These are phyloP conservation scores for Phylloporus sp. DNA, from an alignment of 768 basidiomycete genomes.

Conservation along the genomic window DNA sequence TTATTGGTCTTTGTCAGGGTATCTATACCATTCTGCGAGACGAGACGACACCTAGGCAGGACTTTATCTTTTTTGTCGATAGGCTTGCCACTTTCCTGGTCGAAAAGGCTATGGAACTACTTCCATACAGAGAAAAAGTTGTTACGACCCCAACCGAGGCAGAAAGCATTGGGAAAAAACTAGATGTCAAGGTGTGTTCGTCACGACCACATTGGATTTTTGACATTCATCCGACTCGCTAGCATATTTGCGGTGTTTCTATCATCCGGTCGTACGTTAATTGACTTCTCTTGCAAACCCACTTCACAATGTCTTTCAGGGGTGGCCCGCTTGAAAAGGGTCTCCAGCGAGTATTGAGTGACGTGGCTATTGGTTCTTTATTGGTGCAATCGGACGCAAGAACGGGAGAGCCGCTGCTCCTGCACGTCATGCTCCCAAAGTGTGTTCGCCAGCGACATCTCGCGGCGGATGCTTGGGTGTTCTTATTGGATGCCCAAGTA, in stretches of 20 bases:
- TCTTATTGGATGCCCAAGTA: slow-evolving; percentile 87
- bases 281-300: neutral
- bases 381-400: slow-evolving; percentile 83
- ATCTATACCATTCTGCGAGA: slow-evolving; percentile 87
- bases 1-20: slow-evolving; percentile 46
- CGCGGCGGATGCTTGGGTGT: slow-evolving; percentile 72
- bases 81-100: slow-evolving; percentile 79
- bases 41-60: slow-evolving; percentile 61
- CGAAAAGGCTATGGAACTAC: slow-evolving; percentile 75
- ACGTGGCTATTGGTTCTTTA: slow-evolving; percentile 82
- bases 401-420: slow-evolving; percentile 83
- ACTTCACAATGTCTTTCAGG: slow-evolving; percentile 34
- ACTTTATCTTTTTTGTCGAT: slow-evolving; percentile 92
- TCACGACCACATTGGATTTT: neutral
- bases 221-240: neutral
- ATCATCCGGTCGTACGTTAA: slow-evolving; percentile 77
- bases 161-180: slow-evolving; percentile 53
- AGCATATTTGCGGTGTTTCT: slow-evolving; percentile 84
- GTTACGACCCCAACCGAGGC: slow-evolving; percentile 66
- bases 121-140: slow-evolving; percentile 62
- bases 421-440: slow-evolving; percentile 75
- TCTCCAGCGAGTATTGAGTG: slow-evolving; percentile 80
- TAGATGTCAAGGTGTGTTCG: slow-evolving; percentile 51
- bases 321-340: slow-evolving; percentile 91
- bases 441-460: slow-evolving; percentile 60